Conservation (phyloP, 371 early-diverging fungal genomes). For the Mortierella sp. region DNA sequence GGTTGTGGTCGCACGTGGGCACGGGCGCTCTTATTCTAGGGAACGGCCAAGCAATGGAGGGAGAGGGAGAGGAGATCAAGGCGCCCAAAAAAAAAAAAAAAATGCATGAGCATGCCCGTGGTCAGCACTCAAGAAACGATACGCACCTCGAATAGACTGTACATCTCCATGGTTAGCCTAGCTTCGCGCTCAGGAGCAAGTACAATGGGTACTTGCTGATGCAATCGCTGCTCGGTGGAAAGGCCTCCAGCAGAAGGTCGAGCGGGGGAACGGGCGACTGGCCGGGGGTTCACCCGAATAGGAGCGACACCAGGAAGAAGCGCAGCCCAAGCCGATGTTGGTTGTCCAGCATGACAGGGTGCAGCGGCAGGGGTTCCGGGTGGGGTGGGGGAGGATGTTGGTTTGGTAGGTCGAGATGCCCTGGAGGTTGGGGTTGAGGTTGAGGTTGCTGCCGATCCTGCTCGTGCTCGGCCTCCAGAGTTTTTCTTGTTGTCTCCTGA, state of each 20-base stretch:
- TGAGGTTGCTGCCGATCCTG: conserved; percentile 27
- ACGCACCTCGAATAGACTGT: conserved; percentile 49
- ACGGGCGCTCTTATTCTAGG: conserved; percentile 7
- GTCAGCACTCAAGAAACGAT: too few relatives aligned
- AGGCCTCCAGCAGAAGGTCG: conserved; percentile 2
- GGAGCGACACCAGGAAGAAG: conserved; percentile 49
- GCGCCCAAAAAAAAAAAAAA: background rate
- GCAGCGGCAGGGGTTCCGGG: conserved; percentile 5
- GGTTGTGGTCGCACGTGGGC: conserved; percentile 10
- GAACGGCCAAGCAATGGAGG: background rate
- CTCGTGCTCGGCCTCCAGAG: conserved; percentile 14
- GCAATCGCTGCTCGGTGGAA: conserved; percentile 22
- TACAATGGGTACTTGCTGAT: conserved; percentile 39
- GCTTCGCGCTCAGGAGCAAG: conserved; percentile 34
- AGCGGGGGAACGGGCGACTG: conserved; percentile 1
- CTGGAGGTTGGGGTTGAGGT: conserved; percentile 16
- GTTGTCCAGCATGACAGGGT: conserved; percentile 4
- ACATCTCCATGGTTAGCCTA: conserved; percentile 49
- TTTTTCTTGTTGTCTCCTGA: conserved; percentile 1
- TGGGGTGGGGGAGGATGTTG: background rate
- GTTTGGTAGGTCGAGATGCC: background rate
- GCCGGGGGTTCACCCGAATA: conserved; percentile 21
- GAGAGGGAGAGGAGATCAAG: background rate
- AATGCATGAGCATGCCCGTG: too few relatives aligned
- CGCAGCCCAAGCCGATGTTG: conserved; percentile 40